Evolutionary conservation across 257 asterid species (phyloP), one percentile per base, ranked within the genome.

Genomic region (Solanum chilense): DNA sequence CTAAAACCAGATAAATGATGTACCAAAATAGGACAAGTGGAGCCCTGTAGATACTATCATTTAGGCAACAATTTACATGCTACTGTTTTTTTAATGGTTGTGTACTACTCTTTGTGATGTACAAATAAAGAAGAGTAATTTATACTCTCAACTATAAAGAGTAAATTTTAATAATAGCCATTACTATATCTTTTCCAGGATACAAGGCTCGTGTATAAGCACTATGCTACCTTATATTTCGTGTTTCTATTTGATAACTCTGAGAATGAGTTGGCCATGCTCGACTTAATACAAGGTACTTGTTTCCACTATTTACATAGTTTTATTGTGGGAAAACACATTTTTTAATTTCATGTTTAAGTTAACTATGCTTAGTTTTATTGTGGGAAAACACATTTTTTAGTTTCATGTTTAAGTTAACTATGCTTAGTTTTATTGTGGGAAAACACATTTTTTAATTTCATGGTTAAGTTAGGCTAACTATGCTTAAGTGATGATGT

Each of bases 261-360:
- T 18, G 91, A 90, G 80, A 90, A 85, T 80, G 91, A 85, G 88
- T 71, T 90, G 52, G 92, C 91, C 56, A 88, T 89, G 92, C 92
- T 90, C 8, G 92, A 90, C 62, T 71, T 89, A 64, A 90, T 90
- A 44, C 90, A 90, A 90, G 92, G 92, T 90, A 85, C n/a, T 14
- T 58, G 42, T 31, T 60, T n/a, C 21, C 33, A 18, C 15, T 49
- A 49, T 29, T 47, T 49, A 80, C 85, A 16, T 80, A 4, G 68
- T 47, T 47, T 80, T 29, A 13, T 29, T 29, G 66, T 0, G 9
- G 69, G 68, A 18, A 80, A 80, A 45, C 84, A 49, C 69, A 29
- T 16, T 80, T 80, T 41, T 47, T 78, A 77, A 27, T 68, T 18
- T 80, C 69, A 80, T 80, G 41, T 80, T 47, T 80, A 33, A 33